Base-by-base conservation (phyloP, 345 rosid species). In the Aquilaria sinensis region DNA sequence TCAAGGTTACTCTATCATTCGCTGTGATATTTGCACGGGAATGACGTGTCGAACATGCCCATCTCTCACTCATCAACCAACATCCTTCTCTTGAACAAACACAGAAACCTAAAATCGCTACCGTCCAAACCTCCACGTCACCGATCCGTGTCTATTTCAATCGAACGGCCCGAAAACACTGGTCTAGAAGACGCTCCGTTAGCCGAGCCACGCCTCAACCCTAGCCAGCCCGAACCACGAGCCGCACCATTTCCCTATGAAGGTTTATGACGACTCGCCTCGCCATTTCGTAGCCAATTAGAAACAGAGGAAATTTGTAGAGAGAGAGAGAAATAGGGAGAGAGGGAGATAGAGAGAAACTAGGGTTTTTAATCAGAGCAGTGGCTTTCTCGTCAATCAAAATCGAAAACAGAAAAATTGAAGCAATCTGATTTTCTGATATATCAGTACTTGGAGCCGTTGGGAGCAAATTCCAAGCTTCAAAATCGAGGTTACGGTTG, bases 41-140 rank as follows among this genome's bases (percentile, higher is more conserved):
- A 6, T 64, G 69, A 70, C 75, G 75, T 75, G 75, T 72, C 55
- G 41, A 34, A 55, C 56, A 30, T 15, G 61, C 59, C 50, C 7
- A 71, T 58, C 55, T 62, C 43, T 23, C 16, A 47, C 61, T 60
- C 51, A 13, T 45, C 56, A 12, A 0, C 31, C 48, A 63, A 15
- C 64, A 58, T 16, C 68, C 54, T 56, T 67, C 56, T 59, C 50
- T 10, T 32, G 54, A 81, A 81, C 78, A 81, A 81, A 78, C 85
- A 81, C 85, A 81, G 14, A 34, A 0, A 58, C 13, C 68, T 11
- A 9, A 31, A 49, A 75, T 75, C 70, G 34, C 30, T 0, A 65
- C 80, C 77, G 75, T 77, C 62, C 73, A 66, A 63, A n/a, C 0
- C 0, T 53, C 77, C 84, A 75, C 46, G 80, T 82, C 78, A 77